Percentiles rank a stretch among this genome's conserved stretches.
Conservation (phyloP, 2,329 filamentous ascomycete species). For the Phoma sp. region DNA sequence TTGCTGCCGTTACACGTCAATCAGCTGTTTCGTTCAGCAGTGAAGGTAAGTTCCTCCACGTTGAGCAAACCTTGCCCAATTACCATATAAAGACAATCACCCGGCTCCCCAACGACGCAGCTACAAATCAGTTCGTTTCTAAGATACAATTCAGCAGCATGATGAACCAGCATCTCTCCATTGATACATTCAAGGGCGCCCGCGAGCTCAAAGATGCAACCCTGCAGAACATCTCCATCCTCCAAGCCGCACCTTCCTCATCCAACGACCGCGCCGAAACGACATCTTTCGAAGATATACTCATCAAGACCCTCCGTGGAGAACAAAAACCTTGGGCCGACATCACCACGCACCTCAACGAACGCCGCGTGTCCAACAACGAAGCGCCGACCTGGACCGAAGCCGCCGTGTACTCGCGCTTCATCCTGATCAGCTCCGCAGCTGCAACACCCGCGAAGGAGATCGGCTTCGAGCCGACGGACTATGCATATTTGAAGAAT, state of each 20-base stretch:
- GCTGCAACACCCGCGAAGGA: slow-evolving; percentile 34
- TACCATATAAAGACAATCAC: not conserved
- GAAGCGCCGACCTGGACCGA: slow-evolving; percentile 33
- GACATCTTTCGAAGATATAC: slow-evolving; percentile 41
- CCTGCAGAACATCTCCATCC: slow-evolving; percentile 20
- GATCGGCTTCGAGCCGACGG: slow-evolving; percentile 40
- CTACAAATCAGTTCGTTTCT: not conserved
- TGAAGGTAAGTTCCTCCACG: not conserved
- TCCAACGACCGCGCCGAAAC: slow-evolving; percentile 9
- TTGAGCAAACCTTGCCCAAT: not conserved
- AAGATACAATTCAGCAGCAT: slow-evolving; percentile 1
- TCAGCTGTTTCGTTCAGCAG: not conserved
- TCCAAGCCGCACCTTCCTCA: slow-evolving; percentile 10
- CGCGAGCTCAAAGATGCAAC: slow-evolving; percentile 27
- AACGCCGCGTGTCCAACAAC: slow-evolving; percentile 23
- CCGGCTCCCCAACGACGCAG: not conserved
- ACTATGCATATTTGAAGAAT: slow-evolving; percentile 44
- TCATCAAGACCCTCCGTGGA: slow-evolving; percentile 44
- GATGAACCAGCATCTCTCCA: slow-evolving; percentile 1
- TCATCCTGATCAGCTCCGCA: slow-evolving; percentile 39
- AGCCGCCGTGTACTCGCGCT: slow-evolving; percentile 47
- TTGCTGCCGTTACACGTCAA: not conserved
- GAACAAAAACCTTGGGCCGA: slow-evolving; percentile 36
- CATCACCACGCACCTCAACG: slow-evolving; percentile 39
- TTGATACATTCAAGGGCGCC: slow-evolving; percentile 22